Conservation (phyloP, 1,139 yeast species). For the Scheffersomyces stambukii region DNA sequence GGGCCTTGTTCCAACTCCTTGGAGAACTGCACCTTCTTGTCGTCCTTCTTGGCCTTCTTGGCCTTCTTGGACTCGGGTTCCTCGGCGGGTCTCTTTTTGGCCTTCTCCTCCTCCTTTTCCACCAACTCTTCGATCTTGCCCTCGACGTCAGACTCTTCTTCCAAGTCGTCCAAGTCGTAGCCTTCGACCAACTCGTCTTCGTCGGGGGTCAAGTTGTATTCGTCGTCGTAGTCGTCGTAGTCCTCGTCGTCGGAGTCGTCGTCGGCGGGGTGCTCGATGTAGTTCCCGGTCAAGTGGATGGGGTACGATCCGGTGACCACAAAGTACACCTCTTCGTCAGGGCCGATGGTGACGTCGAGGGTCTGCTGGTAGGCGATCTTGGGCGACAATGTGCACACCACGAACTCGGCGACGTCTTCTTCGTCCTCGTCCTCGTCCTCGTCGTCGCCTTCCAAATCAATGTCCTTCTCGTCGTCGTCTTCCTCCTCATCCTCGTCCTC, state of each 20-base stretch:
- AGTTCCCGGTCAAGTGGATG: conserved; percentile 90
- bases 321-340: conserved; percentile 91
- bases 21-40: conserved; percentile 80
- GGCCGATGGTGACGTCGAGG: conserved; percentile 82
- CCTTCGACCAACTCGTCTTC: conserved; percentile 71
- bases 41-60: conserved; percentile 27
- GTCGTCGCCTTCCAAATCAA: conserved; percentile 53
- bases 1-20: conserved; percentile 94
- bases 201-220: conserved; percentile 86
- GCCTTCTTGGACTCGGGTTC: conserved; percentile 17
- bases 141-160: conserved; percentile 54
- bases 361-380: conserved; percentile 83
- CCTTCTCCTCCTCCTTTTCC: conserved; percentile 36
- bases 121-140: conserved; percentile 44
- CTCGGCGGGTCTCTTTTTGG: conserved; percentile 30
- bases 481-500: conserved; percentile 30
- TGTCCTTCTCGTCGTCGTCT: conserved; percentile 46
- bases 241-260: conserved; percentile 55
- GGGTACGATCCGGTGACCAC: conserved; percentile 96
- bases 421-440: conserved; percentile 54
- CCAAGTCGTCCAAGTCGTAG: conserved; percentile 59
- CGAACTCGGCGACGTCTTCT: conserved; percentile 65
- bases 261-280: conserved; percentile 90
- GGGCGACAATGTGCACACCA: conserved; percentile 89
- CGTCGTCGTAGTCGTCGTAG: conserved; percentile 53